Base-by-base conservation (phyloP, 1,139 yeast genomes). In the Schizosaccharomyces versatilis region DNA sequence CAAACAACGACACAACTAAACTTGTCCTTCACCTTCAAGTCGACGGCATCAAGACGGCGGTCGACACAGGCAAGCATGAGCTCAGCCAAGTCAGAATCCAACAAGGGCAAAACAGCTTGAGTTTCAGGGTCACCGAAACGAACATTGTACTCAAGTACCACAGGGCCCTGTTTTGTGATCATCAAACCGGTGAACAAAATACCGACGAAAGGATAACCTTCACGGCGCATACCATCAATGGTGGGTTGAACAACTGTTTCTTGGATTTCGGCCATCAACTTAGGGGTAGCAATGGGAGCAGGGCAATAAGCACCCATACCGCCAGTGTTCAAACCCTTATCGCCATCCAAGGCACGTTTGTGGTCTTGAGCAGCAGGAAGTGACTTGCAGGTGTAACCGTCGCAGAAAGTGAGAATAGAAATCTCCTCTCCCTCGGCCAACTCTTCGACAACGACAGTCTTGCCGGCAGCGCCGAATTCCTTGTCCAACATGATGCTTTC, bases 281-380 rank as follows among this genome's bases (percentile, higher is more conserved):
- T 74, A 5, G 84, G 79, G 38, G 90, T 80, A 24, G 84, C 90
- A 59, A 88, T 76, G 55, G 98, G 98, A 7, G 97, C 94, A 53
- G 98, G 99, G 3, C 97, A 94, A 65, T 93, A 93, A 15, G 98
- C 94, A 60, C 99, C 99, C 99, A 93, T 93, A 60, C 99, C 99
- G 61, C 99, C 99, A 54, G 98, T 93, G 71, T 93, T 93, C 61
- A 88, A 75, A 41, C 99, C 99, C 54, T 79, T 72, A 67, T 93
- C 99, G 58, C 88, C 90, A 64, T 93, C 86, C 56, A 94, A 94
- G 62, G 83, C 76, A 68, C 98, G 81, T 72, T 93, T 93, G 70
- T 93, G 98, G 67, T 93, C 99, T 70, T 93, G 98, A 39, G 98
- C 96, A 47, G 97, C 85, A 44, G 99, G 99, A 58, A 93, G 76